Evolutionary conservation across 2,329 filamentous ascomycete species (phyloP).

Genomic region (Fusarium sp.): DNA sequence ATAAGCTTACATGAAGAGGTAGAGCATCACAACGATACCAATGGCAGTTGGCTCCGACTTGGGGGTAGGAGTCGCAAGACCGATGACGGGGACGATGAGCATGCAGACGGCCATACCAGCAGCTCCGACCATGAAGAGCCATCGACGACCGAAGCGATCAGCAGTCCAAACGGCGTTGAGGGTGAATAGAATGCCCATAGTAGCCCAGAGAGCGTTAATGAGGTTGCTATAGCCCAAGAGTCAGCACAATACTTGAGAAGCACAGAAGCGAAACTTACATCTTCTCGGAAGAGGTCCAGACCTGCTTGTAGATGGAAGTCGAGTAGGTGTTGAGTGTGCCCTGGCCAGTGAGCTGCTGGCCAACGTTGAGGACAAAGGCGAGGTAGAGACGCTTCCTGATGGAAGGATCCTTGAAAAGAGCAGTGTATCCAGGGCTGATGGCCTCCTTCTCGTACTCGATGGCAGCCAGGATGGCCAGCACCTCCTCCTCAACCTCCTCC

Average conservation of each 20-base stretch:
- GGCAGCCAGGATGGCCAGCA: constrained; percentile 72
- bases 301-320: constrained; percentile 78
- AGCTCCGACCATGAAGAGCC: constrained; percentile 75
- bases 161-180: constrained; percentile 79
- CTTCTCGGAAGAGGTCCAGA: constrained; percentile 67
- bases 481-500: constrained; percentile 73
- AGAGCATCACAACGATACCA: constrained; percentile 74
- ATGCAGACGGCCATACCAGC: constrained; percentile 77
- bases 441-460: constrained; percentile 78
- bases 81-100: constrained; percentile 66
- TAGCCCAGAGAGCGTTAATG: constrained; percentile 80
- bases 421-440: constrained; percentile 69
- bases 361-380: constrained; percentile 74
- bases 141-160: constrained; percentile 76
- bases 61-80: constrained; percentile 62
- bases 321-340: constrained; percentile 79
- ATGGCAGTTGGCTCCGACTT: constrained; percentile 71
- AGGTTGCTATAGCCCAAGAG: constrained; percentile 55
- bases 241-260: background rate
- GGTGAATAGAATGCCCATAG: constrained; percentile 78
- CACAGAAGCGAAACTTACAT: constrained; percentile 52
- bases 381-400: constrained; percentile 74
- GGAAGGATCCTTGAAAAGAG: constrained; percentile 76
- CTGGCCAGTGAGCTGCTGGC: constrained; percentile 78
- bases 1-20: constrained; percentile 62